A percentile compares a stretch with the other conserved stretches of the same genome.
Evolutionary conservation across 2,329 filamentous ascomycete species (phyloP).

Genomic region (Pseudophaeomoniella oleicola): DNA sequence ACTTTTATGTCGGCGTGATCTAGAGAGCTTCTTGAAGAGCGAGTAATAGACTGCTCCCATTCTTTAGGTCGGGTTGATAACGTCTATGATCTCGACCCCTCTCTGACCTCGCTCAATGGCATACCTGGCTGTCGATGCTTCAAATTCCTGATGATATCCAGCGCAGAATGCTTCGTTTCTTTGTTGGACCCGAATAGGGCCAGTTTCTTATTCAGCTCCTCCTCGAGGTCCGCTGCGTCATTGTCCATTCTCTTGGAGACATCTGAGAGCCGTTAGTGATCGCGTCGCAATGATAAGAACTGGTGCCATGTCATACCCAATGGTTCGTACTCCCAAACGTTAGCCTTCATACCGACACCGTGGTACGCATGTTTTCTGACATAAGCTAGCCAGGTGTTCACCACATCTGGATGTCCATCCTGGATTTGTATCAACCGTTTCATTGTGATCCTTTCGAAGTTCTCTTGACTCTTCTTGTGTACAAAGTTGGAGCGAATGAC

Average conservation of each 20-base stretch:
- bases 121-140: conserved; percentile 20
- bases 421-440: conserved; percentile 81
- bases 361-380: conserved; percentile 84
- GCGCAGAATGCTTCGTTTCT: conserved; percentile 14
- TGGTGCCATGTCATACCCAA: conserved; percentile 38
- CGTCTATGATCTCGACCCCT: too few relatives aligned
- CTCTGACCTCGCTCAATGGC: conserved; percentile 19
- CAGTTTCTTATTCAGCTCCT: conserved; percentile 24
- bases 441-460: conserved; percentile 84
- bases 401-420: conserved; percentile 76
- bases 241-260: conserved; percentile 25
- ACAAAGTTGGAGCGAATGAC: conserved; percentile 81
- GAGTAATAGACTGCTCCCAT: too few relatives aligned
- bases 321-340: conserved; percentile 77
- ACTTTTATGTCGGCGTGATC: too few relatives aligned
- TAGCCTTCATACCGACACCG: conserved; percentile 98
- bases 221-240: conserved; percentile 20
- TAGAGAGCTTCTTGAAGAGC: too few relatives aligned
- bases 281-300: neutral
- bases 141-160: conserved; percentile 21
- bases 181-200: conserved; percentile 25
- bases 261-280: conserved; percentile 14
- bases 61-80: too few relatives aligned
- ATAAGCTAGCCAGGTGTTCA: conserved; percentile 86
- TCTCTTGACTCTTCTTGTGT: conserved; percentile 94